These are phyloP conservation scores for Excoecaria agallocha DNA, from an alignment of 345 rosid species.

Conservation along the genomic window DNA sequence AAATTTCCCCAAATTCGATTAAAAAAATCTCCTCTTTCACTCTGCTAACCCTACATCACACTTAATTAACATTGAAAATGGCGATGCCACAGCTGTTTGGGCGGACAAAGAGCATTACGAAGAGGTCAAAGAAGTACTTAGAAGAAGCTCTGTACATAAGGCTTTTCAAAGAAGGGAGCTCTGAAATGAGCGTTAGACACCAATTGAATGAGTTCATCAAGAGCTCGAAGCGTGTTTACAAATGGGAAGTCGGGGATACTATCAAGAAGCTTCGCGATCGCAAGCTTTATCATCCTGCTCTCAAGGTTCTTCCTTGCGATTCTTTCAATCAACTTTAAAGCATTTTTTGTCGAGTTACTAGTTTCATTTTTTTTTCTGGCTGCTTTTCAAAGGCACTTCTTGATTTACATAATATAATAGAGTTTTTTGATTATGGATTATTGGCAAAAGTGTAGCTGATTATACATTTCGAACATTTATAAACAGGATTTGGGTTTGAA, in stretches of 20 bases:
- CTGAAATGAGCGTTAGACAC: conserved; percentile 60
- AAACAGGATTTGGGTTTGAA: background rate
- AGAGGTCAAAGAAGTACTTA: conserved; percentile 79
- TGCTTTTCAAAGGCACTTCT: background rate
- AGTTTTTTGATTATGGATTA: background rate
- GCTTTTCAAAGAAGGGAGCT: conserved; percentile 75
- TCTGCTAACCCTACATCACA: background rate
- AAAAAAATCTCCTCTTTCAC: background rate
- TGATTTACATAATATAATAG: background rate
- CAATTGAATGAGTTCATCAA: conserved; percentile 76
- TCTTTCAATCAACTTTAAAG: background rate
- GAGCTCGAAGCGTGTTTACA: conserved; percentile 78
- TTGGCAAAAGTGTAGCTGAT: too few species aligned
- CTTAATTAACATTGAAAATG: conserved; percentile 30
- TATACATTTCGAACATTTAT: background rate
- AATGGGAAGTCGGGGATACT: conserved; percentile 95
- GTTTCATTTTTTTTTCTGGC: background rate
- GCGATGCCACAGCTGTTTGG: conserved; percentile 57
- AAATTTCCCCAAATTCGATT: background rate
- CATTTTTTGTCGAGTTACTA: background rate
- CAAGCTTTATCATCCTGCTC: conserved; percentile 69
- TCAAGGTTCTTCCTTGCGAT: conserved; percentile 55
- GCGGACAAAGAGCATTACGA: conserved; percentile 57
- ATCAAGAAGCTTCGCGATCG: conserved; percentile 78
- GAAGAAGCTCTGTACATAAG: conserved; percentile 69